Base-by-base conservation (phyloP, 2,329 filamentous ascomycete species). In the Xylariales sp. region DNA sequence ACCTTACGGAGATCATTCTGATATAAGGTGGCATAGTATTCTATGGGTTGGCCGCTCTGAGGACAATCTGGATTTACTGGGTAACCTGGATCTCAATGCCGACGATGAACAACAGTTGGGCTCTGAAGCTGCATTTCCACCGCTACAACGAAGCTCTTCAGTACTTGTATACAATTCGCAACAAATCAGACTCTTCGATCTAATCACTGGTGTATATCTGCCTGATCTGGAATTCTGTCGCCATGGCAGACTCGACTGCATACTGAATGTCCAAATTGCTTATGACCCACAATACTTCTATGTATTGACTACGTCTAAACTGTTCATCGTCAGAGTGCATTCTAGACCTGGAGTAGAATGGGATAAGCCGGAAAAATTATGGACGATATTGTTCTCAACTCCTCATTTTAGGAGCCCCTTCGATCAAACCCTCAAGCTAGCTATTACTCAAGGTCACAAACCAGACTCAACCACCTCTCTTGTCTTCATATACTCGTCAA, bases 71-170 rank as follows among this genome's bases (percentile, higher is more conserved):
- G 73, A 75, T 48, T 74, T 77, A n/a, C 74, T 82, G 9, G 77
- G 79, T 52, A 70, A 80, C 4, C 69, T 83, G 16, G 78, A 83
- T 63, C 68, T 83, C 6, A 78, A 78, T 43, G 75, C 78, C 8
- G 76, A 78, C 48, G 70, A 69, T 9, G 57, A 72, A 30, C 64
- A 64, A 30, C 64, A 64, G 10, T 63, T 62, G 32, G 58, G 71
- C 48, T 52, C 67, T 14, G 71, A 64, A 61, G 69, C 49, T 72
- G 78, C 70, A 23, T 75, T 73, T 58, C 67, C 74, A 28, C 68
- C 72, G 39, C 83, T 86, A 69, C 81, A 65, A 84, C 85, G 84
- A 85, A 93, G 55, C 75, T 93, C 65, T 86, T 91, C 73, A 74
- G 89, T 81, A 34, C 64, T 80, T 30, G 54, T 80, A 34, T 75